These are phyloP conservation scores for Halophytophthora polymorphica DNA, from an alignment of 352 stramenopile genomes.

Conservation along the genomic window DNA sequence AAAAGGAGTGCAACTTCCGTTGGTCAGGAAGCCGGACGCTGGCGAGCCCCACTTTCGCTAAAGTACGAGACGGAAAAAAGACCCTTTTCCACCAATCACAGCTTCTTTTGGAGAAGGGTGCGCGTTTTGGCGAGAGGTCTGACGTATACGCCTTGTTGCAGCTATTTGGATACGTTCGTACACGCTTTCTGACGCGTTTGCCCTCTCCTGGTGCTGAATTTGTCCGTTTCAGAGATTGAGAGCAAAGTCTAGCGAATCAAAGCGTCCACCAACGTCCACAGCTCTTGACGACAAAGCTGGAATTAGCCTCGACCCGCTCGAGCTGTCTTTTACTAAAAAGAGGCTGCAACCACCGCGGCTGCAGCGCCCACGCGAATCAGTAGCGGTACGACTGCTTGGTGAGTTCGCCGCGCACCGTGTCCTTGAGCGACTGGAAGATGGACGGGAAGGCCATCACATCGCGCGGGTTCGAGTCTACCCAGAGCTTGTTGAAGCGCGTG, in stretches of 20 bases:
- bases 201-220: too few species aligned
- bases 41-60: constrained; percentile 3
- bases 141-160: too few species aligned
- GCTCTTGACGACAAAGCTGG: too few species aligned
- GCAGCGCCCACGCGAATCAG: constrained; percentile 25
- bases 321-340: neutral
- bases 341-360: constrained; percentile 21
- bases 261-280: too few species aligned
- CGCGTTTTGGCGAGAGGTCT: too few species aligned
- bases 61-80: too few species aligned
- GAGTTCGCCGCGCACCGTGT: constrained; percentile 57
- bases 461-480: constrained; percentile 75
- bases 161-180: too few species aligned
- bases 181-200: too few species aligned
- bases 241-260: too few species aligned
- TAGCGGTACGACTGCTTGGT: constrained; percentile 61
- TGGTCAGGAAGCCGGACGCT: constrained; percentile 16
- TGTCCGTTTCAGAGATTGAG: too few species aligned
- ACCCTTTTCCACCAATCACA: too few species aligned
- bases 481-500: constrained; percentile 80
- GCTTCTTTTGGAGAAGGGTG: too few species aligned
- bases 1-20: constrained; percentile 8
- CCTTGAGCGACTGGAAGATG: constrained; percentile 82
- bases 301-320: constrained; percentile 3
- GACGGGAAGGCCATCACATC: constrained; percentile 85